These are phyloP conservation scores for Tulasnella sp. DNA, from an alignment of 768 basidiomycete genomes.

Conservation along the genomic window DNA sequence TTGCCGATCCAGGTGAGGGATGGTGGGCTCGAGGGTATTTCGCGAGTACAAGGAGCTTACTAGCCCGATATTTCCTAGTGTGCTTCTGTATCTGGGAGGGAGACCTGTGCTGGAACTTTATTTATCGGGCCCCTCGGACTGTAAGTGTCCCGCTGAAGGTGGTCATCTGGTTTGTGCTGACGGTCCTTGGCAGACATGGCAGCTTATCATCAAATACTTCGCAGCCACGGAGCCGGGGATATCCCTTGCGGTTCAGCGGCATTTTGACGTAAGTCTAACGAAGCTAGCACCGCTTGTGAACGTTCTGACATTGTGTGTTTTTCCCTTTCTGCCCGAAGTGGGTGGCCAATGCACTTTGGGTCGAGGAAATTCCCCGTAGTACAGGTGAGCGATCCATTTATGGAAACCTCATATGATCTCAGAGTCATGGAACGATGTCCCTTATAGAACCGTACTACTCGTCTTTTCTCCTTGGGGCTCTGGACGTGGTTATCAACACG, in stretches of 20 bases:
- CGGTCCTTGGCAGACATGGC: constrained; percentile 48
- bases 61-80: constrained; percentile 31
- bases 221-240: constrained; percentile 82
- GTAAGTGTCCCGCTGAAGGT: constrained; percentile 35
- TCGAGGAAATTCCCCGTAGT: constrained; percentile 71
- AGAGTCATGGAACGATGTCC: background rate
- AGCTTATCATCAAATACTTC: constrained; percentile 80
- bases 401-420: background rate
- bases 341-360: constrained; percentile 82
- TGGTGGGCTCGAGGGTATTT: background rate
- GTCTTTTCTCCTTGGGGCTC: constrained; percentile 68
- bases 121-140: constrained; percentile 61
- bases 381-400: background rate
- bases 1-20: constrained; percentile 62
- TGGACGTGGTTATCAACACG: constrained; percentile 70
- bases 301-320: background rate
- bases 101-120: constrained; percentile 86
- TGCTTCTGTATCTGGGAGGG: constrained; percentile 94
- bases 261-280: constrained; percentile 45
- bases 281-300: background rate
- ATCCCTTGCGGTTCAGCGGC: constrained; percentile 72
- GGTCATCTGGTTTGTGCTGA: background rate
- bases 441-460: constrained; percentile 50
- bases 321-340: constrained; percentile 33
- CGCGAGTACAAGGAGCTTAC: background rate